Conservation (phyloP, 495 filamentous ascomycete species). For the Tuber borchii region DNA sequence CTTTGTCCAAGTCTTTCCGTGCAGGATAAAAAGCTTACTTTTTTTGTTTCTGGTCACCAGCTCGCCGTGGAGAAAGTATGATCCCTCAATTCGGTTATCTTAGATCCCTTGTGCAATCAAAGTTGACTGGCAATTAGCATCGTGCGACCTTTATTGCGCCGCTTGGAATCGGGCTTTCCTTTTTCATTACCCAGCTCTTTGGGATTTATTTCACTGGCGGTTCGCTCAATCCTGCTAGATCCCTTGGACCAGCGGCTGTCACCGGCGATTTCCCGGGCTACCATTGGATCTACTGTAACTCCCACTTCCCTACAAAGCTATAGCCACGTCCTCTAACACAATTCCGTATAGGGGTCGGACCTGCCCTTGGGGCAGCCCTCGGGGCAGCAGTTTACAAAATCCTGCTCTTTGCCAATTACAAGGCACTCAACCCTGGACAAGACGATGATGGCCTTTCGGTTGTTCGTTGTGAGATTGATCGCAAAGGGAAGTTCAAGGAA, state of each 20-base stretch:
- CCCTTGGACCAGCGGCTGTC: slow-evolving; percentile 64
- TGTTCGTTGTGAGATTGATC: background rate
- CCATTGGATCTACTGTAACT: slow-evolving; percentile 62
- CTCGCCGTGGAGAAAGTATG: slow-evolving; percentile 64
- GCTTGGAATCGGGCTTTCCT: slow-evolving; percentile 64
- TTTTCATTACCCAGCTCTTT: slow-evolving; percentile 64
- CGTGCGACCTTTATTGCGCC: slow-evolving; percentile 72
- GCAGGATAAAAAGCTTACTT: slow-evolving; percentile 18
- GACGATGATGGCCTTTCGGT: slow-evolving; percentile 30
- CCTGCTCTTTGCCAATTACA: slow-evolving; percentile 42
- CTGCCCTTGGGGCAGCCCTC: slow-evolving; percentile 42
- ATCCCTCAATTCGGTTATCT: background rate
- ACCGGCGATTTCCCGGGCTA: slow-evolving; percentile 57
- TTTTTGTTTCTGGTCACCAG: slow-evolving; percentile 17
- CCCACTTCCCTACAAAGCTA: background rate
- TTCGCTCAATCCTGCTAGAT: slow-evolving; percentile 65
- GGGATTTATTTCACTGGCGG: slow-evolving; percentile 68
- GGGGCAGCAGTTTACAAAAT: slow-evolving; percentile 40
- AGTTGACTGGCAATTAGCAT: slow-evolving; percentile 45
- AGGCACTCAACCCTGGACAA: slow-evolving; percentile 43
- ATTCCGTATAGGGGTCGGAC: slow-evolving; percentile 48
- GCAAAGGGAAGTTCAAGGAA: background rate
- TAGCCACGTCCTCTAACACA: slow-evolving; percentile 1
- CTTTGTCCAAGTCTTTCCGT: background rate
- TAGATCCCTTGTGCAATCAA: background rate